These are phyloP conservation scores for Plantago lanceolata DNA, from an alignment of 305 asterid species.

Conservation along the genomic window DNA sequence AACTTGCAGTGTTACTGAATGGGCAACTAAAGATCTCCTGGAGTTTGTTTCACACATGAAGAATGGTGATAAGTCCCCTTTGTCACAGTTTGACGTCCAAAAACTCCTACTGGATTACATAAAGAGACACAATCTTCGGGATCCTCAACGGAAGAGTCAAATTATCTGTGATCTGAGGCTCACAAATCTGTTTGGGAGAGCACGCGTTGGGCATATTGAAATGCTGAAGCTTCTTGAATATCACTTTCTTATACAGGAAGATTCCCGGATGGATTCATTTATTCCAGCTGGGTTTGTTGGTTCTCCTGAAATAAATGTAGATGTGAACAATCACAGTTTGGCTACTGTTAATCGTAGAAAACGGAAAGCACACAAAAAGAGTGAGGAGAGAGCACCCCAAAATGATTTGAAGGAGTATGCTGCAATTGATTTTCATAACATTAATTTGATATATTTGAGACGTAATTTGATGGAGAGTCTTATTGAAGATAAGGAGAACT, in stretches of 20 bases:
- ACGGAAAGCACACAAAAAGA: constrained; percentile 55
- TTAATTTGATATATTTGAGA: constrained; percentile 69
- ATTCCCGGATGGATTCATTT: constrained; percentile 46
- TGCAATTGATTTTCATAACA: constrained; percentile 82
- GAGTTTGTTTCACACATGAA: constrained; percentile 80
- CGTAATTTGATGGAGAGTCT: constrained; percentile 77
- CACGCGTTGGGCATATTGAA: constrained; percentile 82
- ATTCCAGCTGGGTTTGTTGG: constrained; percentile 79
- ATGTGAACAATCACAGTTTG: constrained; percentile 31
- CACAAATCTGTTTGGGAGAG: constrained; percentile 69
- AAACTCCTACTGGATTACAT: constrained; percentile 64
- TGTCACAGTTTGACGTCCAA: constrained; percentile 70
- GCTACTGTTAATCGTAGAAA: constrained; percentile 39
- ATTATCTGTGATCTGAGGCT: constrained; percentile 78
- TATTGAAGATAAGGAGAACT: constrained; percentile 52
- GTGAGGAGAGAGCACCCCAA: constrained; percentile 45
- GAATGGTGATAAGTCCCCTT: constrained; percentile 59
- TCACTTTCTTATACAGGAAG: constrained; percentile 68
- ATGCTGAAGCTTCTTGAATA: constrained; percentile 88
- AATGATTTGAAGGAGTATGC: constrained; percentile 67
- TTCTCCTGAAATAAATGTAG: constrained; percentile 38
- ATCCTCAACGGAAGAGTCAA: constrained; percentile 75
- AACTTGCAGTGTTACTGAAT: constrained; percentile 26
- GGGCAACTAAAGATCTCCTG: constrained; percentile 42
- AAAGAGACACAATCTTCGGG: constrained; percentile 74